Base-by-base conservation (phyloP, 1,284 basidiomycete genomes). In the Austroboletus novae-zelandiae region DNA sequence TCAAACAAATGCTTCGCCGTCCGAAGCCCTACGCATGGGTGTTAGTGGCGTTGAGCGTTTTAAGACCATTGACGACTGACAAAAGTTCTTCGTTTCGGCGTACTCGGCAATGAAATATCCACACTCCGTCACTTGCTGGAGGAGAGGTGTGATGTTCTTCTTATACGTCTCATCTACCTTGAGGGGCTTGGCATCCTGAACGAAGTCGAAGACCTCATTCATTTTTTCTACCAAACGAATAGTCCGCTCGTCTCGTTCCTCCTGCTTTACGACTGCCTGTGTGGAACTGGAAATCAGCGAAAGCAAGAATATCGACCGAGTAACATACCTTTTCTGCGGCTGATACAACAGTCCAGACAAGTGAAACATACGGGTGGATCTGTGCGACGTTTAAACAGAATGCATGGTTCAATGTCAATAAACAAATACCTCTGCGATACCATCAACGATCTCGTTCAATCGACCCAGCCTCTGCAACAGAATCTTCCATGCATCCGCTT, bases 391-490 rank as follows among this genome's bases (percentile, higher is more conserved):
- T 20, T 18, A 13, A 9, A 11, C 10, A 18, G 9, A 13, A 9
- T 20, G 14, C 17, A 18, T 5, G 18, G 9, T 4, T 18, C 9
- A 20, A 37, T 20, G 11, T 18, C 17, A 7, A 37, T 2, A 9
- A 20, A 3, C 2, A 39, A 1, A 25, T 25, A 25, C 25, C 25
- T 25, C 25, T 25, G 25, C 25, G 25, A 25, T 25, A 25, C 5
- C 25, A 13, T 41, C 4, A 4, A 43, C 50, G 7, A 47, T 51
- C 23, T 44, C 27, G 41, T 51, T 35, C 8, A 47, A 51, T 3
- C 39, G 18, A 13, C n/a, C 18, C 30, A 51, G 4, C 36, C 23
- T 47, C 5, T 47, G 4, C 36, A 51, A 37, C 17, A 51, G 7
- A 32, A 29, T 10, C 5, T 29, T 35, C 48, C 42, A 44, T 5